A percentile compares a stretch with the other conserved stretches of the same genome.
Conservation (phyloP, 805 yeast genomes). For the Saccharomycodes ludwigii region DNA sequence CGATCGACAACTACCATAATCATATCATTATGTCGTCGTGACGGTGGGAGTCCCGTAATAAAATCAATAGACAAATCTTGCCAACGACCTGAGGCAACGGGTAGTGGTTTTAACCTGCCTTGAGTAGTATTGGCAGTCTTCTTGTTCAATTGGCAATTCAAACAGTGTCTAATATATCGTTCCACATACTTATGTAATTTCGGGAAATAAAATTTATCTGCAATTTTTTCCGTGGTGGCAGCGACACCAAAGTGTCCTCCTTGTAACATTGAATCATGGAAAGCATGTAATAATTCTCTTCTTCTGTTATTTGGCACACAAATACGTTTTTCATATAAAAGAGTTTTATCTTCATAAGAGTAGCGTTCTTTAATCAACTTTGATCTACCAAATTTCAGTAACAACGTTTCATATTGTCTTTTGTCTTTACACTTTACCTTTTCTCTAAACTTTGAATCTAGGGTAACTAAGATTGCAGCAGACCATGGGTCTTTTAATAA, state of each 20-base stretch:
- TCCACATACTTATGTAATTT: neutral
- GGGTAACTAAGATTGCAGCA: constrained; percentile 3
- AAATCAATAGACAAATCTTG: constrained; percentile 11
- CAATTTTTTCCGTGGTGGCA: constrained; percentile 4
- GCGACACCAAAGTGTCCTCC: constrained; percentile 8
- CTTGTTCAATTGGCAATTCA: constrained; percentile 7
- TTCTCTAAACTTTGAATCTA: too few species aligned
- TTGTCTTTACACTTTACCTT: too few species aligned
- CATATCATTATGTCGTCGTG: constrained; percentile 3
- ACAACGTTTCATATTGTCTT: too few species aligned
- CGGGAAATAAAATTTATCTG: constrained; percentile 6
- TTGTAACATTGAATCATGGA: too few species aligned
- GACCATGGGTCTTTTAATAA: constrained; percentile 2
- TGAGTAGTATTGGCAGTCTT: constrained; percentile 2
- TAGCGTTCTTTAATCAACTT: too few species aligned
- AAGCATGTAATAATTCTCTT: too few species aligned
- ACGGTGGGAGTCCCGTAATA: constrained; percentile 8
- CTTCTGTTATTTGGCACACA: too few species aligned
- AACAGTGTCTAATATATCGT: constrained; percentile 2
- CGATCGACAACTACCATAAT: constrained; percentile 10
- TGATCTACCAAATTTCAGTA: too few species aligned
- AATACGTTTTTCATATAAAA: too few species aligned
- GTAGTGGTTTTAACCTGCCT: constrained; percentile 7
- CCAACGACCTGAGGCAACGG: constrained; percentile 11
- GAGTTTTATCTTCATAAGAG: too few species aligned